phyloP scores from a whole-genome alignment of 2,329 filamentous ascomycete species.

The Blastomyces parvus region DNA sequence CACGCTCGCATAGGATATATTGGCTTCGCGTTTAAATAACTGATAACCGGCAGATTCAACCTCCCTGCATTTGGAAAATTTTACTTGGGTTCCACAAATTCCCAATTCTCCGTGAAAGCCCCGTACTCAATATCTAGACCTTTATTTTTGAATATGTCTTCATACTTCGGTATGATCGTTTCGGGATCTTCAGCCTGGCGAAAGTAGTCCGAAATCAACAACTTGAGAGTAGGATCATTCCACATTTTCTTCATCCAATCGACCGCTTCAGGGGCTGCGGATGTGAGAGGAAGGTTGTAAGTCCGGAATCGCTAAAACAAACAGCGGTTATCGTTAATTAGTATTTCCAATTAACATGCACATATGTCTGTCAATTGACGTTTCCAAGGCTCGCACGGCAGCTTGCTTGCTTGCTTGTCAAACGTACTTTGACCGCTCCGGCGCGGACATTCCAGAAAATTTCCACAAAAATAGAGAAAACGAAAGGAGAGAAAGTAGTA shows the following conservation, averaged over 20 bases:
- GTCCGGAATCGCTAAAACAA: conserved; percentile 25
- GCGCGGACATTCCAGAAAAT: not conserved
- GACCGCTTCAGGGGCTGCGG: conserved; percentile 22
- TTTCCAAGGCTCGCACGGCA: not conserved
- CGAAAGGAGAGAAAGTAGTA: not conserved
- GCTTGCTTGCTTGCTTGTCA: not conserved
- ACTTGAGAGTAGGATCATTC: conserved; percentile 22
- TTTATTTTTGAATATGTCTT: conserved; percentile 23
- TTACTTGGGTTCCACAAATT: conserved; percentile 16
- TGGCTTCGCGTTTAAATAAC: not conserved
- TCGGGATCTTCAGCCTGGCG: conserved; percentile 24
- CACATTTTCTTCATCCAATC: conserved; percentile 29
- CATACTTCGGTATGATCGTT: conserved; percentile 23
- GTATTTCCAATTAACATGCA: not conserved
- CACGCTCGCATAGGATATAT: not conserved
- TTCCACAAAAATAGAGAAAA: not conserved
- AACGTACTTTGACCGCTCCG: not conserved
- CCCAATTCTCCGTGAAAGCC: conserved; percentile 24
- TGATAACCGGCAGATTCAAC: not conserved
- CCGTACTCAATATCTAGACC: conserved; percentile 21
- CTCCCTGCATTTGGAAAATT: not conserved
- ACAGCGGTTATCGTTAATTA: not conserved
- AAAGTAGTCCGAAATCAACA: conserved; percentile 21
- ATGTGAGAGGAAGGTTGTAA: conserved; percentile 24
- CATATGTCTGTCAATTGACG: too few species aligned